Evolutionary conservation across 495 filamentous ascomycete species (phyloP), one percentile per base, ranked within the genome.

Genomic region (Lindgomyces ingoldianus): DNA sequence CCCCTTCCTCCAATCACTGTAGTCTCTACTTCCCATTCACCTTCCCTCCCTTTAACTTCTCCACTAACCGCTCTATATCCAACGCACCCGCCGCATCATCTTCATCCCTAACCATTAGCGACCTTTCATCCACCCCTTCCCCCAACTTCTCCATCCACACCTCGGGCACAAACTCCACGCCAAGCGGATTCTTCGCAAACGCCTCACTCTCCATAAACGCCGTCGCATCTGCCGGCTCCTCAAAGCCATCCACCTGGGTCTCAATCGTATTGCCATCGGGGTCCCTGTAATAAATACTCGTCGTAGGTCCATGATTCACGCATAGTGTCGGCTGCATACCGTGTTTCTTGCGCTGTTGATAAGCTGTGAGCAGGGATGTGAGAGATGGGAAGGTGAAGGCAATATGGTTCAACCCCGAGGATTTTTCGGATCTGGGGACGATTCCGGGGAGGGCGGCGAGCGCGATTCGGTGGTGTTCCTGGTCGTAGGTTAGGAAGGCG

Each of bases 401-500:
- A 24, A 81, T 66, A 62, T 81, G 78, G 10, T 77, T 64, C 14
- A 81, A 56, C 0, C 78, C 78, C 0, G 74, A 68, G 44, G 54
- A 62, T 12, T 53, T 55, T 3, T 27, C 48, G 1, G 56, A 44
- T 41, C 71, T 74, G 2, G 67, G 58, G 6, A 39, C 33, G 14
- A 14, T 39, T 1, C 63, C 65, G 0, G 75, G 74, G 11, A 76
- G n/a, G 14, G 11, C 3, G 9, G 63, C 30, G 26, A 81, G 67
- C 0, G 77, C 79, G 26, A 81, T 70, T 3, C 79, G 79, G 63
- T 81, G 79, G 57, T 81, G 79, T 60, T 81, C 79, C 0, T 78
- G 71, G 57, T 81, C 79, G 65, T 77, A 81, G 3, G 68, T 64
- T 19, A 81, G 56, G 68, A 80, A 81, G 9, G 74, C 39, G 27